Conservation (phyloP, 2,329 filamentous ascomycete genomes). For the Xylaria sp. region DNA sequence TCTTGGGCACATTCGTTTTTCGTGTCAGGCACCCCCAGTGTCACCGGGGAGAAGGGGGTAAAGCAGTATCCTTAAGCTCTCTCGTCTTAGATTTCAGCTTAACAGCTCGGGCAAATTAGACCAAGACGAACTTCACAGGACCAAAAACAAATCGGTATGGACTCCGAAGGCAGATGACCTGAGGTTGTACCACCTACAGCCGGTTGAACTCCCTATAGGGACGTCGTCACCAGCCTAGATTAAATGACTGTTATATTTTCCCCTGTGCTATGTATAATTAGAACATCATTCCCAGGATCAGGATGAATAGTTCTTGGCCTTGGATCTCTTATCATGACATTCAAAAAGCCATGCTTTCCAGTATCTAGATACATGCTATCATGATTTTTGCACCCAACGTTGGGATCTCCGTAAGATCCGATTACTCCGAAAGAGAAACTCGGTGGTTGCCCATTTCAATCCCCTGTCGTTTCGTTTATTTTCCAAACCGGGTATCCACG, state of each 20-base stretch:
- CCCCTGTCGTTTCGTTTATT: neutral
- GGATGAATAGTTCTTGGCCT: neutral
- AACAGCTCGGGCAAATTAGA: neutral
- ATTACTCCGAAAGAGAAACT: neutral
- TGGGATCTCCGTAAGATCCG: neutral
- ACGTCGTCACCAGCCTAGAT: neutral
- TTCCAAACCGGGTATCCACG: slow-evolving; percentile 46
- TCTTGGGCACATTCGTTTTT: neutral
- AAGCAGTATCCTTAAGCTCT: neutral
- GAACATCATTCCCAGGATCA: neutral
- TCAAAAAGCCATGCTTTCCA: neutral
- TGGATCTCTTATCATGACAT: neutral
- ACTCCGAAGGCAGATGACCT: neutral
- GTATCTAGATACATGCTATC: neutral
- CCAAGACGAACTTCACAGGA: neutral
- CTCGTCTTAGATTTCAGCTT: neutral
- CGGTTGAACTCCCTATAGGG: neutral
- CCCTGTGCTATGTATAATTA: neutral
- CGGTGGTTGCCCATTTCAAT: neutral
- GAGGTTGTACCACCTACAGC: neutral
- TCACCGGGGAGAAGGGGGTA: neutral
- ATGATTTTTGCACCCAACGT: neutral
- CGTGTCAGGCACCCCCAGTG: no score
- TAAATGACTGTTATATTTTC: neutral
- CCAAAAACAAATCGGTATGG: neutral